Percentiles rank a stretch among this genome's conserved stretches.
Evolutionary conservation across 768 basidiomycete genomes (phyloP).

Genomic region (Boletales sp.): DNA sequence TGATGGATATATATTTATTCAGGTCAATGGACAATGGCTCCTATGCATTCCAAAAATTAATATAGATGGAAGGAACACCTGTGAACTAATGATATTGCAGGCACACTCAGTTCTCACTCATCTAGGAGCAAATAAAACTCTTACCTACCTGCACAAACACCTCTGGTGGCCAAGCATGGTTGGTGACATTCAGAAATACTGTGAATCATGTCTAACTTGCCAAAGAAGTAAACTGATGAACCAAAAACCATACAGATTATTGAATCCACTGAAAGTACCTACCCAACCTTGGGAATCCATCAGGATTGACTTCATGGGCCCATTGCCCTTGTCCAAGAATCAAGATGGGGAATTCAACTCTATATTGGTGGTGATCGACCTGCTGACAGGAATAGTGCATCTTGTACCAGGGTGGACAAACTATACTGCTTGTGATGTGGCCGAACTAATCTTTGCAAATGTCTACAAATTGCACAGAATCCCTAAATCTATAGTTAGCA

Average conservation of each 20-base stretch:
- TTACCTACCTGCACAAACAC: constrained; percentile 30
- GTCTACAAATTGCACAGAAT: constrained; percentile 30
- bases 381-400: constrained; percentile 21
- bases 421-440: constrained; percentile 33
- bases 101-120: constrained; percentile 40
- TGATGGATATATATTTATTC: constrained; percentile 20
- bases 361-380: constrained; percentile 23
- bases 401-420: constrained; percentile 14
- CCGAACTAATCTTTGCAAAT: constrained; percentile 32
- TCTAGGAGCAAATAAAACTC: constrained; percentile 32
- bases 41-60: constrained; percentile 26
- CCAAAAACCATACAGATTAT: constrained; percentile 24
- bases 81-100: constrained; percentile 34
- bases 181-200: constrained; percentile 24
- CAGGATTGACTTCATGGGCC: constrained; percentile 39
- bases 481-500: constrained; percentile 13
- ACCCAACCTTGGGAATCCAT: constrained; percentile 35
- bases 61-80: constrained; percentile 9
- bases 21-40: background rate
- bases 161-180: constrained; percentile 41
- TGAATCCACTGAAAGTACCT: constrained; percentile 27
- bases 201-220: constrained; percentile 20
- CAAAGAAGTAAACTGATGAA: constrained; percentile 18
- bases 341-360: constrained; percentile 19
- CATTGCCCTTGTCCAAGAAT: constrained; percentile 26